Percentiles rank a stretch among this genome's conserved stretches.
Conservation (phyloP, 208 protist genomes). For the Acanthamoeba castellanii region DNA sequence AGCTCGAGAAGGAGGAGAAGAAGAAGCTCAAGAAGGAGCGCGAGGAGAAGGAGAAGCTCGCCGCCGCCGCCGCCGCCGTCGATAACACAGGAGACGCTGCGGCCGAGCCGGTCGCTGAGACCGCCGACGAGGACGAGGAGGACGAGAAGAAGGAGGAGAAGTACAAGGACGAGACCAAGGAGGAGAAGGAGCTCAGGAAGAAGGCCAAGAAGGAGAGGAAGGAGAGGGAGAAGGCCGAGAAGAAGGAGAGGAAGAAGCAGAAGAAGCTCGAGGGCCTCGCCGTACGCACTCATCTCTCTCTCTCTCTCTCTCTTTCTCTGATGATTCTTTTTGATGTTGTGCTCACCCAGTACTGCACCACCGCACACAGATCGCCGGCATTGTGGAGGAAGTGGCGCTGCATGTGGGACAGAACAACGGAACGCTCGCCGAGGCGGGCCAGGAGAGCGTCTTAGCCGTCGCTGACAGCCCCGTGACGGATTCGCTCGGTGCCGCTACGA, state of each 20-base stretch:
- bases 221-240: not conserved
- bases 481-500: too few relatives aligned
- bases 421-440: not conserved
- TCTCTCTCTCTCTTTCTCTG: not conserved
- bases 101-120: not conserved
- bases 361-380: not conserved
- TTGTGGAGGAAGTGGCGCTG: not conserved
- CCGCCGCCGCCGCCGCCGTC: too few relatives aligned
- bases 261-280: not conserved
- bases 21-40: not conserved
- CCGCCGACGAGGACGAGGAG: not conserved
- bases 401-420: constrained; percentile 2
- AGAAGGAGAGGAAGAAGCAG: constrained; percentile 25
- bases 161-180: not conserved
- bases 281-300: not conserved
- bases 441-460: not conserved
- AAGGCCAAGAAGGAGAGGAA: not conserved
- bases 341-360: not conserved
- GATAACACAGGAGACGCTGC: not conserved
- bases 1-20: not conserved
- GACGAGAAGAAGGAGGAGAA: not conserved
- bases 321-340: not conserved
- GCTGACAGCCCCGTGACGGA: too few relatives aligned
- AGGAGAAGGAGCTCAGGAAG: not conserved
- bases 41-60: not conserved